Conservation (phyloP, 192 early-diverging fungal genomes). For the Rhizophagus clarus region DNA sequence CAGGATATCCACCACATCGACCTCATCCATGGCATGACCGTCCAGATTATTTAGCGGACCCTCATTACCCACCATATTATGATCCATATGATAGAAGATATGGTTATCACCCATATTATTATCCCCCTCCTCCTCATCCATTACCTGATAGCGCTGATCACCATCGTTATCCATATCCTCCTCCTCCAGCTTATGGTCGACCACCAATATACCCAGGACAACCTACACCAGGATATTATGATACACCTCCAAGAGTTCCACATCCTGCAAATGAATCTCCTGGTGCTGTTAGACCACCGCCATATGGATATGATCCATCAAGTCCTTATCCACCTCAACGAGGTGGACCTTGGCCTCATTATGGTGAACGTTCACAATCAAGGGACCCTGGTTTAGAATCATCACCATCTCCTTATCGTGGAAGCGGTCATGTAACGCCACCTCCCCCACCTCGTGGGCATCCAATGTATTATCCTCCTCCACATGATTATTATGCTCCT, state of each 20-base stretch:
- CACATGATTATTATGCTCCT: slow-evolving; percentile 13
- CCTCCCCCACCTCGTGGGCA: background rate
- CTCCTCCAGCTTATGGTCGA: background rate
- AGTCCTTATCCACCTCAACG: background rate
- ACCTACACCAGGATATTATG: background rate
- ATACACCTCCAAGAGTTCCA: background rate
- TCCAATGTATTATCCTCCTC: background rate
- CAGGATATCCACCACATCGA: background rate
- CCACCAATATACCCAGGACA: background rate
- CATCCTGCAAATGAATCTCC: background rate
- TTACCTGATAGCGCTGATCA: background rate
- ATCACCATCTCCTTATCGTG: slow-evolving; percentile 1
- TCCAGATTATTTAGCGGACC: background rate
- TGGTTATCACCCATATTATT: slow-evolving; percentile 11
- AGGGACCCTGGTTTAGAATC: background rate
- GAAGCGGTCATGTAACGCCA: background rate
- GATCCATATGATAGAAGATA: slow-evolving; percentile 13
- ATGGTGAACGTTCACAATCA: slow-evolving; percentile 11
- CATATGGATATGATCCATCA: background rate
- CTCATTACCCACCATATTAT: background rate
- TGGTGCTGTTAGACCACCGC: background rate
- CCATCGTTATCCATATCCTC: slow-evolving; percentile 10
- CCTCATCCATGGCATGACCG: slow-evolving; percentile 3
- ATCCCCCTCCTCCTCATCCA: background rate
- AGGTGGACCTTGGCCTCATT: slow-evolving; percentile 5